Base-by-base conservation (phyloP, 176 grass and related monocot species). In the bread wheat (Triticum aestivum) region DNA sequence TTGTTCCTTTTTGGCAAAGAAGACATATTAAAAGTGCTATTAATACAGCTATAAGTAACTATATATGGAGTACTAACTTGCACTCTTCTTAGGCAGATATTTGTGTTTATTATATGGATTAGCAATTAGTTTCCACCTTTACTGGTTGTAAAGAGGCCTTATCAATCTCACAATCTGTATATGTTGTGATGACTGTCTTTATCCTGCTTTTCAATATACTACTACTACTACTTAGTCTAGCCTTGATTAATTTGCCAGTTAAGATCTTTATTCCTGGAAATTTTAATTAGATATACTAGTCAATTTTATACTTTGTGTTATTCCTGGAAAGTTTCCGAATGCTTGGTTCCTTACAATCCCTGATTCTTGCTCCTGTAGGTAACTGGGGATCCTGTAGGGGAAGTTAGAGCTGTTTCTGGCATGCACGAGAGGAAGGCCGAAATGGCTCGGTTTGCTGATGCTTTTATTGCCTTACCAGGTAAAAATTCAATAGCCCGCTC, bases 381-480 rank as follows among this genome's bases (percentile, higher is more conserved):
- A 32, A 97, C 89, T 10, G 92, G 93, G 20, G 94, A 96, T 41
- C 87, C 89, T 63, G 87, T 99, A 0, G 94, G 94, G 0, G 97
- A 99, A 82, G 97, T 99, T 73, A 88, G 87, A 89, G 82, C 92
- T 78, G 97, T 99, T 54, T 91, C 94, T 20, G 89, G 91, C 24
- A 94, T 96, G 97, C 97, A 99, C 2, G 97, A 96, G 81, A 96
- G 94, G 56, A 99, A 99, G 67, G 97, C 97, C 0, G 97, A 94
- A 49, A 99, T 96, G 92, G 94, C 94, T 33, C 94, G 97, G 30
- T 85, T 85, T 54, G 97, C 97, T 13, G 97, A 99, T 90, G 97
- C 94, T 62, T 99, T 99, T 90, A 91, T 99, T 74, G 97, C 97
- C 24, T 83, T 99, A 47, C 97, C 97, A 3, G 97, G 97, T 99